Conservation (phyloP, 805 yeast species). For the Lipomyces chichibuensis region DNA sequence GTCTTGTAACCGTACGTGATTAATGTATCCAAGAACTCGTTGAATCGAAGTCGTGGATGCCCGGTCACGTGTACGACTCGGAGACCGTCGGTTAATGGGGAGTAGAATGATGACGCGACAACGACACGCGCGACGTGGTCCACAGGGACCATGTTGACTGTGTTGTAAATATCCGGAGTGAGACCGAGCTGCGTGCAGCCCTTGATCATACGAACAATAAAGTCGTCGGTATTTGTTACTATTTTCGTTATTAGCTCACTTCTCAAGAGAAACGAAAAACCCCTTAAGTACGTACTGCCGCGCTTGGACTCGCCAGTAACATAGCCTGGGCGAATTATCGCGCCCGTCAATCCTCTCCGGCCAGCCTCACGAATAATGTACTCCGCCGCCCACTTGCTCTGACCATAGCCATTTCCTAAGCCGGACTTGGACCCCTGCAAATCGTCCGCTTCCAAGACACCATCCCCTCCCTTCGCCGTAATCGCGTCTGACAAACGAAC, state of each 20-base stretch:
- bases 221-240: constrained; percentile 93
- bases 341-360: constrained; percentile 79
- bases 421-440: constrained; percentile 80
- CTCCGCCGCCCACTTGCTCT: constrained; percentile 97
- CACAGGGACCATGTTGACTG: constrained; percentile 95
- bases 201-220: constrained; percentile 89
- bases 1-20: constrained; percentile 73
- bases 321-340: constrained; percentile 94
- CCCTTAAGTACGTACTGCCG: constrained; percentile 51
- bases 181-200: constrained; percentile 88
- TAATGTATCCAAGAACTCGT: constrained; percentile 69
- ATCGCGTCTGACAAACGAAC: constrained; percentile 74
- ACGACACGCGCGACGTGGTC: constrained; percentile 95
- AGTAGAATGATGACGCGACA: constrained; percentile 78
- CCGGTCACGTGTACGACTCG: constrained; percentile 95
- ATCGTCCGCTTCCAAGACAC: constrained; percentile 82
- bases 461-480: constrained; percentile 63
- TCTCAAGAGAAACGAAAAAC: background rate
- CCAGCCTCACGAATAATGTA: constrained; percentile 87
- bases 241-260: background rate
- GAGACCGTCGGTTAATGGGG: constrained; percentile 57
- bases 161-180: constrained; percentile 82
- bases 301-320: constrained; percentile 82
- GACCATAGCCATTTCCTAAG: constrained; percentile 93
- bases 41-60: constrained; percentile 87